These are phyloP conservation scores for Penicillium sp. DNA, from an alignment of 2,329 filamentous ascomycete species.

Conservation along the genomic window DNA sequence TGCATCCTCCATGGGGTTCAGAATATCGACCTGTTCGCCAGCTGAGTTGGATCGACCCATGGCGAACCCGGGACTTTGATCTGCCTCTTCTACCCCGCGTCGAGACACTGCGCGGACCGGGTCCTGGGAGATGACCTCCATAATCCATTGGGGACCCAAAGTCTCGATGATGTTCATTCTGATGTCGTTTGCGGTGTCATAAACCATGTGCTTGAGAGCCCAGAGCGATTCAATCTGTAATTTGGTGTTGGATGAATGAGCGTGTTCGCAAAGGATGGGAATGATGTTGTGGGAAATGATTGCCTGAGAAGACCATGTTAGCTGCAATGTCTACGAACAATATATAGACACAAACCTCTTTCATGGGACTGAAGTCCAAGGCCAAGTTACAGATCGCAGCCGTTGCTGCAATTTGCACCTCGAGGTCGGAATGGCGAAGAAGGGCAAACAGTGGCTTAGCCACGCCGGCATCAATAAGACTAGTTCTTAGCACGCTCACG, in stretches of 20 bases:
- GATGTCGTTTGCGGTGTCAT: slow-evolving; percentile 65
- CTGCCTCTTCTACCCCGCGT: slow-evolving; percentile 31
- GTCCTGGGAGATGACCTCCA: slow-evolving; percentile 69
- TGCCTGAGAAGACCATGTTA: slow-evolving; percentile 48
- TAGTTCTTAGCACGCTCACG: slow-evolving; percentile 77
- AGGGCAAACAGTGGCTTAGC: slow-evolving; percentile 73
- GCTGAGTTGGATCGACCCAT: slow-evolving; percentile 59
- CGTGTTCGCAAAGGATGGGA: slow-evolving; percentile 75
- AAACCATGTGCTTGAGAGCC: slow-evolving; percentile 88
- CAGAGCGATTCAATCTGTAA: slow-evolving; percentile 83
- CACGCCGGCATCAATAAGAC: slow-evolving; percentile 80
- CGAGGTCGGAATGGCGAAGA: slow-evolving; percentile 68
- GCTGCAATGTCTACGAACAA: neutral
- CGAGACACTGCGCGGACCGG: slow-evolving; percentile 31
- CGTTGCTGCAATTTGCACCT: slow-evolving; percentile 83
- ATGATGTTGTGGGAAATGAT: slow-evolving; percentile 73
- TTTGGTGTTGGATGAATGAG: slow-evolving; percentile 74
- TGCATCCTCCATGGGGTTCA: slow-evolving; percentile 50
- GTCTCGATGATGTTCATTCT: slow-evolving; percentile 77
- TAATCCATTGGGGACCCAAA: slow-evolving; percentile 74
- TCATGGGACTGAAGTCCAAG: slow-evolving; percentile 86
- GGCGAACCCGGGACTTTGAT: slow-evolving; percentile 36
- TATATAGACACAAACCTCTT: slow-evolving; percentile 60
- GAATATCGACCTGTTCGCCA: slow-evolving; percentile 58
- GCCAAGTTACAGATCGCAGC: slow-evolving; percentile 81